Evolutionary conservation across 805 yeast species (phyloP), one percentile per base, ranked within the genome.

Genomic region (Alloascoidea hylecoeti): DNA sequence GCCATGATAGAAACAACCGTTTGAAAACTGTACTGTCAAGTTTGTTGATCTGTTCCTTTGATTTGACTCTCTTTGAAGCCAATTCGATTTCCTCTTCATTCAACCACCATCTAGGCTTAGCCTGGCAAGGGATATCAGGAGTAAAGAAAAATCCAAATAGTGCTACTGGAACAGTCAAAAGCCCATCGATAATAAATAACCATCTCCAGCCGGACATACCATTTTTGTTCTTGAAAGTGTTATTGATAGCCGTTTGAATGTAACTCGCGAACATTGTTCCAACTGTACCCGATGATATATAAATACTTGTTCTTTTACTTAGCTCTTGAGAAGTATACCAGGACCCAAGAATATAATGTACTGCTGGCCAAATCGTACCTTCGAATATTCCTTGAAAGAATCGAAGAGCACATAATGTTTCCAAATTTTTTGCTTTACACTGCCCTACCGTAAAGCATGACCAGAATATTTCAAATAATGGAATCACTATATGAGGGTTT

Each of bases 161-260:
- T 0, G 66, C 68, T 14, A 61, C 52, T 3, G 56, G 59, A 15
- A 61, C 45, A 3, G 60, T 53, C 35, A 64, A 52, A 39, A 75
- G 56, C 16, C 82, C 78, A 52, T 78, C 82, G 39, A 77, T 64
- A 37, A 76, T 64, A 47, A 72, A 73, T 56, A 74, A 66, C 84
- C 83, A 77, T 52, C 75, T 66, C 84, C 84, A 77, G 15, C 75
- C 70, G 5, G 64, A 61, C 17, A 66, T 49, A 2, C 76, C 78
- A 34, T 53, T 52, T 46, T 19, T 49, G 52, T 32, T 50, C 47
- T 12, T 52, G 47, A 17, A 5, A 37, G 41, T 13, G 39, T 44
- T 5, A 32, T 38, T 51, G 47, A 30, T 23, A 9, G 13, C 30
- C n/a, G 30, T 23, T 23, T 23, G 30, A 9, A 23, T 23, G 30